Percentiles rank a stretch among this genome's conserved stretches.
These are phyloP conservation scores for Solanum lycopersicoides DNA, from an alignment of 257 asterid species.

Conservation along the genomic window DNA sequence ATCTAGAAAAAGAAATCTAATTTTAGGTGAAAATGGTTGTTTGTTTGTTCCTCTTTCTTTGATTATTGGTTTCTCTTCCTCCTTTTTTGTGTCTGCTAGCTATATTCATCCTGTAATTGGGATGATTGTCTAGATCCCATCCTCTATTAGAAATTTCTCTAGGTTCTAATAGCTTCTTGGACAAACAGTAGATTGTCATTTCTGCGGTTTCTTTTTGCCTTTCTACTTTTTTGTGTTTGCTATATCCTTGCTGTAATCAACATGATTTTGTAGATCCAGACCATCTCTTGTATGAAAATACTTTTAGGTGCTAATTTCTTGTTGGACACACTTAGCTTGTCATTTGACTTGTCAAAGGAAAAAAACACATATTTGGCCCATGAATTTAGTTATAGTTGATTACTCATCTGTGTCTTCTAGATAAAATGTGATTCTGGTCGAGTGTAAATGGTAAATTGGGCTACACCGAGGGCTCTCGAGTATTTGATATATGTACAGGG, in stretches of 20 bases:
- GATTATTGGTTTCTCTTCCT: not conserved
- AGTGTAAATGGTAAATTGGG: not conserved
- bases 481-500: too few relatives aligned
- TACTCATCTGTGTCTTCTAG: not conserved
- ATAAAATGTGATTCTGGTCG: not conserved
- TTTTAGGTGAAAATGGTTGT: not conserved
- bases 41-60: not conserved
- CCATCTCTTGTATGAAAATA: not conserved
- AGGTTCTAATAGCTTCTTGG: not conserved
- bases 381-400: not conserved
- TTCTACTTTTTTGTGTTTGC: not conserved
- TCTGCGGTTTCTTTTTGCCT: not conserved
- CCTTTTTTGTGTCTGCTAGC: not conserved
- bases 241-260: not conserved
- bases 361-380: not conserved
- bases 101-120: not conserved
- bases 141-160: not conserved
- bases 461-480: not conserved
- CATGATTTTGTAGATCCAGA: not conserved
- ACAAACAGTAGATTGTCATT: not conserved
- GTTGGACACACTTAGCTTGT: not conserved
- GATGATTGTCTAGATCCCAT: not conserved
- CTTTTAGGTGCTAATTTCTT: not conserved
- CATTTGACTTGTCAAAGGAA: not conserved
- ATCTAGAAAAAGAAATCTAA: not conserved